phyloP scores from a whole-genome alignment of 495 filamentous ascomycete species.

The Oleoguttula mirabilis region DNA sequence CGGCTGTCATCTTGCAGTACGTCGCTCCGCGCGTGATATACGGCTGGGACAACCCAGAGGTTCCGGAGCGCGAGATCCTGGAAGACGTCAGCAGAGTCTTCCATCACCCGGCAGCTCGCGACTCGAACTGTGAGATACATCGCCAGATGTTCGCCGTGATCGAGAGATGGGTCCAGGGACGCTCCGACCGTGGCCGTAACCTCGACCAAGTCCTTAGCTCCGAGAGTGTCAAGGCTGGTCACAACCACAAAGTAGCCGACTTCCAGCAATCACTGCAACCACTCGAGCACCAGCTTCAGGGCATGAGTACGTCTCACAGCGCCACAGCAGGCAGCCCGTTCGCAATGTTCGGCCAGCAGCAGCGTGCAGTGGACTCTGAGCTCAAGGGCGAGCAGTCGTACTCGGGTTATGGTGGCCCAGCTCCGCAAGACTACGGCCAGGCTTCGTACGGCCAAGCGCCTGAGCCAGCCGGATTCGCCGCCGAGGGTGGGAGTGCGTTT shows the following conservation, averaged over 20 bases:
- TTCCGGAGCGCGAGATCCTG: constrained; percentile 66
- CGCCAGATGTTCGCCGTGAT: constrained; percentile 77
- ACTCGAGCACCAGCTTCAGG: constrained; percentile 8
- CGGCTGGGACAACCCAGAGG: constrained; percentile 76
- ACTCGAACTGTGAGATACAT: constrained; percentile 63
- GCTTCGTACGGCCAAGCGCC: constrained; percentile 18
- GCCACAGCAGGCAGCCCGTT: constrained; percentile 12
- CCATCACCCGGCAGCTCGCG: constrained; percentile 74
- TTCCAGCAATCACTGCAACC: constrained; percentile 11
- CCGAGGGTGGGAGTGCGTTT: constrained; percentile 19
- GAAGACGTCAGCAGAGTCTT: constrained; percentile 66
- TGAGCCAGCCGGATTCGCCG: constrained; percentile 7
- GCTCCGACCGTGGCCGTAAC: constrained; percentile 46
- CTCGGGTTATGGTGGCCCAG: background rate
- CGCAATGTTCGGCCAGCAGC: constrained; percentile 9
- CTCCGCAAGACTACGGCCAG: constrained; percentile 10
- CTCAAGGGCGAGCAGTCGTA: background rate
- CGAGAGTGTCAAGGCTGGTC: constrained; percentile 65
- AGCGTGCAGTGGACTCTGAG: background rate
- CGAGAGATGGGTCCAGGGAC: constrained; percentile 57
- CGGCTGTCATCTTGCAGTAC: constrained; percentile 67
- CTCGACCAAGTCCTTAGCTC: constrained; percentile 62
- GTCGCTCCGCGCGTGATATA: constrained; percentile 75
- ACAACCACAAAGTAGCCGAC: constrained; percentile 48
- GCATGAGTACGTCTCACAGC: constrained; percentile 3